phyloP scores from a whole-genome alignment of 1,139 yeast genomes.

The Saccharomycopsis phalli region DNA sequence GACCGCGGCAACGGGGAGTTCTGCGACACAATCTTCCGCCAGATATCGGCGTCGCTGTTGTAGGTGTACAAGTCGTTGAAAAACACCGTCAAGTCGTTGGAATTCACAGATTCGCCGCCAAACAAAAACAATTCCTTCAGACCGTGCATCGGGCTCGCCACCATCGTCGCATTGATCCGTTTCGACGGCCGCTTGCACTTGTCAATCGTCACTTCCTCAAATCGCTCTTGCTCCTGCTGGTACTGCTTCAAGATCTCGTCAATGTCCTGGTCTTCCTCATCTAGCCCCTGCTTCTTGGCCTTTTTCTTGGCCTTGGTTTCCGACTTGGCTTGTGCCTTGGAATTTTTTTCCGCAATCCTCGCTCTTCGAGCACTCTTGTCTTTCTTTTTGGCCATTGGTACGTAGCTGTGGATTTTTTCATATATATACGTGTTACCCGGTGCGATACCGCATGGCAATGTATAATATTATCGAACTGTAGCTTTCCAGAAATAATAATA shows the following conservation, averaged over 20 bases:
- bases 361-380: conserved; percentile 87
- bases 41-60: conserved; percentile 65
- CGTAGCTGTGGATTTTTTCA: no score
- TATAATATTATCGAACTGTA: no score
- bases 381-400: conserved; percentile 54
- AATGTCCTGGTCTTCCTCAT: conserved; percentile 81
- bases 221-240: conserved; percentile 70
- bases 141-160: conserved; percentile 68
- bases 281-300: conserved; percentile 66
- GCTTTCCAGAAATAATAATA: no score
- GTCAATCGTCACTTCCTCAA: conserved; percentile 61
- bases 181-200: conserved; percentile 51
- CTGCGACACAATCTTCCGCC: conserved; percentile 75
- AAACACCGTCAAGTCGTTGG: conserved; percentile 51
- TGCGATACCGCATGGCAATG: no score
- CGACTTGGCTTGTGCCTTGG: conserved; percentile 67
- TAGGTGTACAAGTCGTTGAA: conserved; percentile 75
- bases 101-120: conserved; percentile 68
- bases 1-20: conserved; percentile 90
- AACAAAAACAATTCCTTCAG: conserved; percentile 71
- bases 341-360: conserved; percentile 73
- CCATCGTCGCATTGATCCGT: conserved; percentile 67
- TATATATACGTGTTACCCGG: no score
- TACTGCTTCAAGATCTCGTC: conserved; percentile 76
- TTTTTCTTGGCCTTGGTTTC: conserved; percentile 65